Percentiles rank a stretch among this genome's conserved stretches.
Evolutionary conservation across 176 grass and related monocot species (phyloP).

Genomic region (Cenchrus americanus): DNA sequence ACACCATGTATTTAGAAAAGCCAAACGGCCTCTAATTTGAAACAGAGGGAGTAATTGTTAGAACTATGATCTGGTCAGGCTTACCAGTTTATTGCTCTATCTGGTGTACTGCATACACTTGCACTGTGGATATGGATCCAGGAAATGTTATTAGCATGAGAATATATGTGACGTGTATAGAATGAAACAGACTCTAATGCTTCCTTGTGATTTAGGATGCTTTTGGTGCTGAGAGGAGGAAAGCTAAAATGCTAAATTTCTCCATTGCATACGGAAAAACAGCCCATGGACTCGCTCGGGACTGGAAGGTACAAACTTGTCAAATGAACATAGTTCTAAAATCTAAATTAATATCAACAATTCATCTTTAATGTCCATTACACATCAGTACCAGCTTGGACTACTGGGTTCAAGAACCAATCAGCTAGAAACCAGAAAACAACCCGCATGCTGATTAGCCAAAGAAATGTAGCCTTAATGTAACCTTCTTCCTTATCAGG

Average conservation of each 20-base stretch:
- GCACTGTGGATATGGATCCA: not conserved
- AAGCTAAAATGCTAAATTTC: constrained; percentile 99
- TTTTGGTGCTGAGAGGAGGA: constrained; percentile 94
- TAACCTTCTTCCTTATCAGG: constrained; percentile 54
- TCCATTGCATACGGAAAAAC: constrained; percentile 99
- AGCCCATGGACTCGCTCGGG: constrained; percentile 78
- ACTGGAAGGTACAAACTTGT: constrained; percentile 86
- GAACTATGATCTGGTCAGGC: not conserved
- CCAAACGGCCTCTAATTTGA: too few species aligned
- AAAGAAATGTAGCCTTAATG: not conserved
- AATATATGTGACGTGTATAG: constrained; percentile 5
- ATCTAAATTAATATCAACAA: constrained; percentile 31
- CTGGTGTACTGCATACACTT: not conserved
- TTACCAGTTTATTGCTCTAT: constrained; percentile 30
- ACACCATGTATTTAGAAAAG: too few species aligned
- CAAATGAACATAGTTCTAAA: constrained; percentile 4
- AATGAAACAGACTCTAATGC: constrained; percentile 17
- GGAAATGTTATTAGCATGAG: constrained; percentile 10
- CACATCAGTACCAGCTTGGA: not conserved
- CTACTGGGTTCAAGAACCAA: constrained; percentile 1
- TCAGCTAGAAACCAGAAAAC: constrained; percentile 1
- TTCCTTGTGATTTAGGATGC: constrained; percentile 75
- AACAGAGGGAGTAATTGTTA: not conserved
- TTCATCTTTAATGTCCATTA: constrained; percentile 14
- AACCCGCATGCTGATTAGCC: not conserved